Conservation (phyloP, 1,139 yeast species). For the Yamadazyma conglobata region DNA sequence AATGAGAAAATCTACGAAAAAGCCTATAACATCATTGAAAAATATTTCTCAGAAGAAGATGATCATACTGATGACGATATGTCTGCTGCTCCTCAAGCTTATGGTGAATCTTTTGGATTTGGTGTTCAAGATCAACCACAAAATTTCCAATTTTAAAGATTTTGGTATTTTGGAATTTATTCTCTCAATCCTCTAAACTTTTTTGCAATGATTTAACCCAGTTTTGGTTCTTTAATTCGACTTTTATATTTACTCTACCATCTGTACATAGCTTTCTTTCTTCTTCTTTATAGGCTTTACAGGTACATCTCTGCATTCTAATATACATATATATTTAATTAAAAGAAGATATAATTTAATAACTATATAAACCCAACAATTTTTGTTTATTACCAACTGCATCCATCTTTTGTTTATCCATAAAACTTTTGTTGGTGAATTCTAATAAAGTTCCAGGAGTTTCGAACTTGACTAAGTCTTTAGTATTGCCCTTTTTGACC, state of each 20-base stretch:
- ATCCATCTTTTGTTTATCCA: conserved; percentile 1
- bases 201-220: conserved; percentile 3
- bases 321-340: conserved; percentile 7
- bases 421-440: conserved; percentile 2
- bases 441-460: conserved; percentile 2
- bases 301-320: conserved; percentile 15
- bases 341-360: conserved; percentile 2
- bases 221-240: conserved; percentile 7
- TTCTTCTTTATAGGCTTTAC: conserved; percentile 11
- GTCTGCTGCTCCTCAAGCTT: conserved; percentile 69
- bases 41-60: conserved; percentile 84
- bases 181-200: conserved; percentile 8
- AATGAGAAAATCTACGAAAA: conserved; percentile 91
- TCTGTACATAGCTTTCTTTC: conserved; percentile 9
- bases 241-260: conserved; percentile 10
- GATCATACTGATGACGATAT: conserved; percentile 71
- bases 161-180: conserved; percentile 2
- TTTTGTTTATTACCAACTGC: conserved; percentile 10
- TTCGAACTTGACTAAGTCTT: conserved; percentile 7
- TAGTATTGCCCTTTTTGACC: conserved; percentile 55
- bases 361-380: conserved; percentile 3
- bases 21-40: conserved; percentile 86
- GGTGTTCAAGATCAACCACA: conserved; percentile 57
- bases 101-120: conserved; percentile 85
- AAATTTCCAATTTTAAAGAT: conserved; percentile 45